Percentiles rank a stretch among this genome's conserved stretches.
These are phyloP conservation scores for Barbarea vulgaris DNA, from an alignment of 345 rosid species.

Conservation along the genomic window DNA sequence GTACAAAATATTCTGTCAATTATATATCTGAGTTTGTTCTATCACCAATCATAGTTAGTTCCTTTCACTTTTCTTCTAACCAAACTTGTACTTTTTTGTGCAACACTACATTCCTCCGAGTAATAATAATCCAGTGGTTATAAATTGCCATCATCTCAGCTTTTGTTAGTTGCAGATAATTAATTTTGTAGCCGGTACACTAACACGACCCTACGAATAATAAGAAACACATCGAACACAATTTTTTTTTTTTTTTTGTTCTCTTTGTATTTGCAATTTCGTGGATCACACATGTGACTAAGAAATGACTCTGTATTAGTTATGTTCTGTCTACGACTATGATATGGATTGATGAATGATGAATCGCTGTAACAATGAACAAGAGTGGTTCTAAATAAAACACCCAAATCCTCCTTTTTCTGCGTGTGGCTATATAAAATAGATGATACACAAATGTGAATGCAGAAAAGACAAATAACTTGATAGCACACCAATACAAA, in stretches of 20 bases:
- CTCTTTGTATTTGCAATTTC: neutral
- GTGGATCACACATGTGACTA: neutral
- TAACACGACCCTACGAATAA: neutral
- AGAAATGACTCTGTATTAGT: neutral
- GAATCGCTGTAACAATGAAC: neutral
- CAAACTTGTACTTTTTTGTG: too few species aligned
- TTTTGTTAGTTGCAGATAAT: too few species aligned
- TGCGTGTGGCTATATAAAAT: neutral
- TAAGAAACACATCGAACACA: neutral
- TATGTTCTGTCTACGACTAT: neutral
- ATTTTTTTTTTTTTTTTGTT: too few species aligned
- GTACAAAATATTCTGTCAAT: too few species aligned
- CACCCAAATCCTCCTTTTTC: neutral
- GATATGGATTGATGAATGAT: neutral
- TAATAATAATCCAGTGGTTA: too few species aligned
- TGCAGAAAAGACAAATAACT: slow-evolving; percentile 15
- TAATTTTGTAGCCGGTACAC: neutral
- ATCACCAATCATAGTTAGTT: neutral
- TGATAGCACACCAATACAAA: slow-evolving; percentile 33
- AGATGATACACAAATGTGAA: neutral
- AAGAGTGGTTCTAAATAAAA: neutral
- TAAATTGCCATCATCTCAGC: too few species aligned
- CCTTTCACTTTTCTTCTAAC: neutral
- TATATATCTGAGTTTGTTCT: too few species aligned
- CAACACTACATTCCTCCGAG: too few species aligned